Evolutionary conservation across 1,284 basidiomycete species (phyloP).

Genomic region (Melampsora americana): DNA sequence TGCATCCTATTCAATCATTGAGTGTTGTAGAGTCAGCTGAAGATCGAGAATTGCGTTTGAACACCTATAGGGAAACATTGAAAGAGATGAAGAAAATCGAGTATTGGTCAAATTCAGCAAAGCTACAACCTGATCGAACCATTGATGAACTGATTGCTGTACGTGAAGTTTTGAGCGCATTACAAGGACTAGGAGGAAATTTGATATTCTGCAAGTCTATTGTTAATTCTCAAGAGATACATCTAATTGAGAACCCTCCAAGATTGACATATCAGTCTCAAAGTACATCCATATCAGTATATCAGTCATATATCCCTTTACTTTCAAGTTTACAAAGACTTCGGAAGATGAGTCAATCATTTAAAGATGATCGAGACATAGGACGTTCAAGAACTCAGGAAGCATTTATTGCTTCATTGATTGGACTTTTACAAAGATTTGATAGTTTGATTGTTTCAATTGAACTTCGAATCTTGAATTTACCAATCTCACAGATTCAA

Average conservation of each 20-base stretch:
- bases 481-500: constrained; percentile 12
- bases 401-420: constrained; percentile 12
- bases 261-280: constrained; percentile 20
- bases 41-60: not conserved
- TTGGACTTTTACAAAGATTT: constrained; percentile 1
- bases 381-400: constrained; percentile 1
- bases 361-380: no score
- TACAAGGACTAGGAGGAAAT: constrained; percentile 12
- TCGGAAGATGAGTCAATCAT: not conserved
- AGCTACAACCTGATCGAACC: not conserved
- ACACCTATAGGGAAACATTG: no score
- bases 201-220: no score
- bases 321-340: constrained; percentile 16
- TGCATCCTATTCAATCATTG: not conserved
- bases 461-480: constrained; percentile 20
- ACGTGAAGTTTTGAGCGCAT: constrained; percentile 25
- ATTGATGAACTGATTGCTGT: constrained; percentile 27
- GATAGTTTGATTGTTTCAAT: constrained; percentile 30
- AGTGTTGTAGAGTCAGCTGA: not conserved
- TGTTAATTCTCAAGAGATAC: not conserved
- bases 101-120: not conserved
- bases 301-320: constrained; percentile 19
- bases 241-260: constrained; percentile 8
- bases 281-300: constrained; percentile 6
- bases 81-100: not conserved